Percentiles rank a stretch among this genome's conserved stretches.
Conservation (phyloP, 495 filamentous ascomycete genomes). For the Xylaria cubensis region DNA sequence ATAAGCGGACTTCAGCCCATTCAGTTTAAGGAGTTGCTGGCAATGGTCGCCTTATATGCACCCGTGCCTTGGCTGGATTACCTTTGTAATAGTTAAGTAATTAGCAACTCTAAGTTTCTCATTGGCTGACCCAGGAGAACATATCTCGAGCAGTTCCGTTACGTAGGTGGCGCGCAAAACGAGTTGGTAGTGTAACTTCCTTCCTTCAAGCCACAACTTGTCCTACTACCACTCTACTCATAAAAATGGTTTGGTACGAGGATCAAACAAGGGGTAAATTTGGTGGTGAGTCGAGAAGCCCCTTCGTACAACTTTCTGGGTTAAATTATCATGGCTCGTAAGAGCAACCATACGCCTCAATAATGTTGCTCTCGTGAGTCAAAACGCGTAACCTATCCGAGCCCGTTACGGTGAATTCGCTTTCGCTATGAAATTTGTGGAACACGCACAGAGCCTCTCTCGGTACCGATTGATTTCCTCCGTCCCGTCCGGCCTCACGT, state of each 20-base stretch:
- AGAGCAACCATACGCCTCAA: not conserved
- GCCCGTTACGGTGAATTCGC: not conserved
- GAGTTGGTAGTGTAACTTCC: not conserved
- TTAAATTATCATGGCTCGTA: not conserved
- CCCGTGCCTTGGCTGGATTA: not conserved
- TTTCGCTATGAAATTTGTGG: not conserved
- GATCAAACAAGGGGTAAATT: not conserved
- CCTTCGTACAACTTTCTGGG: not conserved
- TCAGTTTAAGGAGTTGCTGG: not conserved
- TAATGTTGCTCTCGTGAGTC: not conserved
- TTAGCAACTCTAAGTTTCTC: not conserved
- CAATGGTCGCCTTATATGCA: not conserved
- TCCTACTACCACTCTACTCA: constrained; percentile 6
- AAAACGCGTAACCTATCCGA: not conserved
- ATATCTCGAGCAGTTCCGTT: constrained; percentile 1
- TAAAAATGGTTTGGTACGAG: constrained; percentile 8
- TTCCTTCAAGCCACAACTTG: not conserved
- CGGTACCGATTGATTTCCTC: not conserved
- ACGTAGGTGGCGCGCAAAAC: constrained; percentile 1
- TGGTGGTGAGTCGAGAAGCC: not conserved
- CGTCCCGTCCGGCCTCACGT: not conserved
- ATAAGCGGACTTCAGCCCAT: not conserved
- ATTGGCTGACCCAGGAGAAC: not conserved
- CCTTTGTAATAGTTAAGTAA: constrained; percentile 23
- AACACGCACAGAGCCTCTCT: constrained; percentile 12